Conservation (phyloP, 192 early-diverging fungal genomes). For the Borealophlyctis nickersoniae region DNA sequence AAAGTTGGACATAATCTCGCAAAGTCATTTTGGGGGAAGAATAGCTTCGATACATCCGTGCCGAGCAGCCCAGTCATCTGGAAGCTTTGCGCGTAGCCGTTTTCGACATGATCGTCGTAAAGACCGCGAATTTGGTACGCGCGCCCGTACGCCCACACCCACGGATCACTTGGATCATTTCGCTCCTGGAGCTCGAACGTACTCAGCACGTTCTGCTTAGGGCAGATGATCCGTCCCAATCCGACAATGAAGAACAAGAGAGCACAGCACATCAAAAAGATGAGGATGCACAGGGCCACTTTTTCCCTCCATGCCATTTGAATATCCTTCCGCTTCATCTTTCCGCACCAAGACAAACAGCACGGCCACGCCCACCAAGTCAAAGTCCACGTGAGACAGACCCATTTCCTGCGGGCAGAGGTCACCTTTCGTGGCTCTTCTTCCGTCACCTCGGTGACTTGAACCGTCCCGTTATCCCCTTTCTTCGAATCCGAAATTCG, state of each 20-base stretch:
- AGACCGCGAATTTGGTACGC: conserved; percentile 40
- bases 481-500: not conserved
- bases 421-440: conserved; percentile 41
- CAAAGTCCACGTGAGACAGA: conserved; percentile 71
- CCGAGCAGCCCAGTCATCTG: conserved; percentile 33
- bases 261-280: conserved; percentile 69
- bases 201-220: conserved; percentile 58
- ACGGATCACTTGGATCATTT: conserved; percentile 30
- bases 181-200: conserved; percentile 31
- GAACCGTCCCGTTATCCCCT: not conserved
- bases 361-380: conserved; percentile 80
- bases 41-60: conserved; percentile 42
- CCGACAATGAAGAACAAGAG: conserved; percentile 88
- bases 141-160: conserved; percentile 47
- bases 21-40: conserved; percentile 39
- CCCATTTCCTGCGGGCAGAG: conserved; percentile 60
- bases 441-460: not conserved
- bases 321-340: conserved; percentile 83
- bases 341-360: conserved; percentile 53
- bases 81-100: conserved; percentile 33
- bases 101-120: conserved; percentile 29
- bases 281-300: conserved; percentile 72
- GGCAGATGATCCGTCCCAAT: conserved; percentile 80
- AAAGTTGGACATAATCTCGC: conserved; percentile 41
- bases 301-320: conserved; percentile 97